Percentiles rank a stretch among this genome's conserved stretches.
Conservation (phyloP, 78 protist genomes). For the Dictyostelium brefeldianum region DNA sequence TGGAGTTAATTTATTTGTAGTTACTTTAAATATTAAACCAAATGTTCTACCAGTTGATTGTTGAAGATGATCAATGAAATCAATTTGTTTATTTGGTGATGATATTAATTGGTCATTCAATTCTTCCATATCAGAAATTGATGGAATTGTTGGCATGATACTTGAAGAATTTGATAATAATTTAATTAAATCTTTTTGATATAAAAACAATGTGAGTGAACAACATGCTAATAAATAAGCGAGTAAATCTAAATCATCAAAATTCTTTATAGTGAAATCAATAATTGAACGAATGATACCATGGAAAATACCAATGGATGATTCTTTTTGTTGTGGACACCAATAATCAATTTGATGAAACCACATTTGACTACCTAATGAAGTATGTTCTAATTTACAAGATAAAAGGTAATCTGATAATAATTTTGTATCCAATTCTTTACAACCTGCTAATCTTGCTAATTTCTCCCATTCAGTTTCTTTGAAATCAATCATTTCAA, state of each 20-base stretch:
- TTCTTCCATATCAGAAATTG: slow-evolving; percentile 22
- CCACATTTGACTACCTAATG: slow-evolving; percentile 71
- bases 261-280: slow-evolving; percentile 8
- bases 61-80: slow-evolving; percentile 47
- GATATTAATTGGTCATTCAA: background rate
- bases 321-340: slow-evolving; percentile 12
- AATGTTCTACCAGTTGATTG: slow-evolving; percentile 36
- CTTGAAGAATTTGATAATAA: background rate
- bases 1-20: background rate
- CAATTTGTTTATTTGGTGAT: background rate
- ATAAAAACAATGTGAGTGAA: slow-evolving; percentile 21
- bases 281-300: slow-evolving; percentile 53
- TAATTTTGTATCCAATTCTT: slow-evolving; percentile 37
- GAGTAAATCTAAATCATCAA: slow-evolving; percentile 48
- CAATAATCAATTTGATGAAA: slow-evolving; percentile 64
- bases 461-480: slow-evolving; percentile 76
- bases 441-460: slow-evolving; percentile 61
- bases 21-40: slow-evolving; percentile 23
- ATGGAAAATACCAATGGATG: background rate
- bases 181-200: background rate
- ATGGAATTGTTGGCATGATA: slow-evolving; percentile 36
- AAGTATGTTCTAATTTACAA: slow-evolving; percentile 66
- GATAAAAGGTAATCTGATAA: slow-evolving; percentile 31
- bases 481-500: slow-evolving; percentile 41
- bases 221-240: slow-evolving; percentile 54